Base-by-base conservation (phyloP, 768 basidiomycete species). In the Leucogyrophana mollusca region DNA sequence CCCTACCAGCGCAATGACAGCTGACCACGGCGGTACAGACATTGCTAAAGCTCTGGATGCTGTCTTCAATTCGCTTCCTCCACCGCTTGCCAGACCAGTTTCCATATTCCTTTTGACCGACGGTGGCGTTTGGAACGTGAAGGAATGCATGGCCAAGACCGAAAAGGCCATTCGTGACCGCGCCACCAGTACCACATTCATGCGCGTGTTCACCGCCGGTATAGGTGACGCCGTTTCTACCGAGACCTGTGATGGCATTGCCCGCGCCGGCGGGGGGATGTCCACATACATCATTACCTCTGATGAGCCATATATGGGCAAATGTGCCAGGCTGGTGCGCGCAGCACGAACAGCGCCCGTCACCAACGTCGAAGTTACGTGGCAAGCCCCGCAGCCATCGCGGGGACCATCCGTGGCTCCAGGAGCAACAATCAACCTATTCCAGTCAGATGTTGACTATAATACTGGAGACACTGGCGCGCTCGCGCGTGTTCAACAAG, bases 11-110 rank as follows among this genome's bases (percentile, higher is more conserved):
- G 3, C 14, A 6, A 52, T 52, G 42, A 14, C 24, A 20, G 49
- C 49, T 1, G 36, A 54, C 44, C 42, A 47, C 27, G 50, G 50
- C 13, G 53, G 53, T 10, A 54, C 53, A 10, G 50, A 54, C 33
- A 54, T 54, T 20, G 18, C 34, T 13, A 9, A 16, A 4, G 14
- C 27, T 30, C 37, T 51, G 9, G 18, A 16, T 14, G 21, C 32
- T 11, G 40, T 37, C 13, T 47, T 46, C 21, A 6, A n/a, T 7
- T 22, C 40, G 14, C 49, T 40, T 17, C n/a, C 11, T 4, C 46
- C 27, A 23, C 27, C 47, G 4, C 22, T 38, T n/a, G 18, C 22
- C 17, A 16, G 34, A n/a, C 45, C 53, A 3, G 40, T 39, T 9
- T 33, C 46, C 10, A 34, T 54, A 17, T 44, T 54, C 33, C 43